These are phyloP conservation scores for Ilyonectria sp. DNA, from an alignment of 2,329 filamentous ascomycete genomes.

Conservation along the genomic window DNA sequence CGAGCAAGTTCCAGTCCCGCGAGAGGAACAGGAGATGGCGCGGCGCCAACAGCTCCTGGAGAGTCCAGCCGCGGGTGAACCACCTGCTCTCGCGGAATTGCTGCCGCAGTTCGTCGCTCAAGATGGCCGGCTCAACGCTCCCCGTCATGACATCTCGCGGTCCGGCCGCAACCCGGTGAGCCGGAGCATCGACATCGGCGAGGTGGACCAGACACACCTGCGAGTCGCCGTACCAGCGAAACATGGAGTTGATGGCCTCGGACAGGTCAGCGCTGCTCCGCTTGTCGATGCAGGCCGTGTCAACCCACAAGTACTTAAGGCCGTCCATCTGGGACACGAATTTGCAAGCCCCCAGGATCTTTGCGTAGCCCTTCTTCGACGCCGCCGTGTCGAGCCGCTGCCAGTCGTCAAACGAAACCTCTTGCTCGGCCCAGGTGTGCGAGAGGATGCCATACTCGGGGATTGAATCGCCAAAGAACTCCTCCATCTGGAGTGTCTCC, in stretches of 20 bases:
- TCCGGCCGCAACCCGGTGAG: neutral
- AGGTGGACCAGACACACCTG: constrained; percentile 35
- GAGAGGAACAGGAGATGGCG: constrained; percentile 29
- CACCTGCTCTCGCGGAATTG: constrained; percentile 31
- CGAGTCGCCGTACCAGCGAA: constrained; percentile 48
- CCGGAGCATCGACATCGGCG: constrained; percentile 30
- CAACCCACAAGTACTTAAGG: constrained; percentile 28
- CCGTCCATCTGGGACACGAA: constrained; percentile 4
- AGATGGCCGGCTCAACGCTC: neutral
- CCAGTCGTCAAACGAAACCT: constrained; percentile 34
- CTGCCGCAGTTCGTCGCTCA: constrained; percentile 55
- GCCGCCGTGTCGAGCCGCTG: constrained; percentile 4
- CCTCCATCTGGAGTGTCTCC: constrained; percentile 28
- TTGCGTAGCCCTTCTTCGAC: constrained; percentile 25
- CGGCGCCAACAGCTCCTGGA: constrained; percentile 39
- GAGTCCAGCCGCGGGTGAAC: constrained; percentile 42
- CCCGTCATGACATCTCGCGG: constrained; percentile 6
- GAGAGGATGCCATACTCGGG: constrained; percentile 33
- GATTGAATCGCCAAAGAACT: constrained; percentile 26
- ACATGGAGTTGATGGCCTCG: constrained; percentile 45
- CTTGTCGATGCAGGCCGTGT: constrained; percentile 37
- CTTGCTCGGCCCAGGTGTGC: constrained; percentile 32
- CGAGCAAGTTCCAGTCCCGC: constrained; percentile 31
- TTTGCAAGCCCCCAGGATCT: constrained; percentile 28
- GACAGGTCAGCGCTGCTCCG: constrained; percentile 38